These are phyloP conservation scores for Sindora glabra DNA, from an alignment of 306 rosid species.

Conservation along the genomic window DNA sequence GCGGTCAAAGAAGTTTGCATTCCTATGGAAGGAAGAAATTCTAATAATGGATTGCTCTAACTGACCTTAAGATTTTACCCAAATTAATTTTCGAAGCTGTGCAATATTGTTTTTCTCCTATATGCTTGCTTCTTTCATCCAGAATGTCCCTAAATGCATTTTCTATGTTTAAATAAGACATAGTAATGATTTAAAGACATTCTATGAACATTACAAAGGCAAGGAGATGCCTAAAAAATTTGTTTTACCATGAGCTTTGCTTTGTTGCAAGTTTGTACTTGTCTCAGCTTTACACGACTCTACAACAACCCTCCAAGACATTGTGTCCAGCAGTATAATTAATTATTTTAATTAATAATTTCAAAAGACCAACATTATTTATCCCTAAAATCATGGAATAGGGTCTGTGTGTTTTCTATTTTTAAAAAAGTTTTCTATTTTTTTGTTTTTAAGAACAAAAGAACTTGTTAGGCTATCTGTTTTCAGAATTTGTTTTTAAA, in stretches of 20 bases:
- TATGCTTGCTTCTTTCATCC: too few relatives aligned
- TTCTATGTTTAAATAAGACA: neutral
- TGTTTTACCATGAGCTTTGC: neutral
- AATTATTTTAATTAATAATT: too few relatives aligned
- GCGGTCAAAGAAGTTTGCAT: neutral
- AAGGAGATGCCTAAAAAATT: neutral
- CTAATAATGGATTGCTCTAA: neutral
- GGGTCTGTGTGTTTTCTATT: too few relatives aligned
- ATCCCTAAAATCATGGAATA: too few relatives aligned
- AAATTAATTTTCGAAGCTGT: neutral
- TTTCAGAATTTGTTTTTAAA: too few relatives aligned
- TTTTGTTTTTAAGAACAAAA: too few relatives aligned
- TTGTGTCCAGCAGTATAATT: too few relatives aligned
- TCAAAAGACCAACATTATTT: too few relatives aligned
- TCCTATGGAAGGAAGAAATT: constrained; percentile 7
- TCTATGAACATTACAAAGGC: neutral
- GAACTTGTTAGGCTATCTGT: too few relatives aligned
- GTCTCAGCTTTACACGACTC: neutral
- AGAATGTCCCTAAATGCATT: too few relatives aligned
- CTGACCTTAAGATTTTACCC: neutral
- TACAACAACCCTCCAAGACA: neutral
- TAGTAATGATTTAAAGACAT: neutral
- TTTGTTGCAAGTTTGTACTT: neutral
- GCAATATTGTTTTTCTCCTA: neutral
- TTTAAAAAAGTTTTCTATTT: too few relatives aligned